These are phyloP conservation scores for Phaeosphaeria sp. DNA, from an alignment of 2,329 filamentous ascomycete genomes.

Conservation along the genomic window DNA sequence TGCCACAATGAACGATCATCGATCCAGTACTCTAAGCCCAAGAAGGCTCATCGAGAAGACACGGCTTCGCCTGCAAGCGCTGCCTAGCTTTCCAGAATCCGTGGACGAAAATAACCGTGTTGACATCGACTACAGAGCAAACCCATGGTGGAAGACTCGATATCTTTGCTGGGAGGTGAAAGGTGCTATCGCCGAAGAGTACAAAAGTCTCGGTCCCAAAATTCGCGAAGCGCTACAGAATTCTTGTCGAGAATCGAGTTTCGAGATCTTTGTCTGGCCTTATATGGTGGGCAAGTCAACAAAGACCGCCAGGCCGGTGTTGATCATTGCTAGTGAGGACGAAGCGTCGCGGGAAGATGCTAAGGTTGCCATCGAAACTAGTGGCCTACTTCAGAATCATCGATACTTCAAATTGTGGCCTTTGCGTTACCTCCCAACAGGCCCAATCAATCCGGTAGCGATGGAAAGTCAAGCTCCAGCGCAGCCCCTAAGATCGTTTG, in stretches of 20 bases:
- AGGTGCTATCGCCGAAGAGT: constrained; percentile 1
- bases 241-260: constrained; percentile 2
- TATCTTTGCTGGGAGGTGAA: constrained; percentile 9
- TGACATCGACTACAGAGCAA: neutral
- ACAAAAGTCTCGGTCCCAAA: constrained; percentile 1
- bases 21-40: neutral
- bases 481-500: neutral
- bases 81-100: neutral
- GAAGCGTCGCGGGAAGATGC: constrained; percentile 2
- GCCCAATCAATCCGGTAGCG: constrained; percentile 1
- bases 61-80: neutral
- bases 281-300: constrained; percentile 14
- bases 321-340: constrained; percentile 8
- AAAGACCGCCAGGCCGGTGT: constrained; percentile 3
- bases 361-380: neutral
- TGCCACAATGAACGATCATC: neutral
- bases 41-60: neutral
- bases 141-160: neutral
- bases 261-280: constrained; percentile 6
- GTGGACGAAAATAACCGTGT: neutral
- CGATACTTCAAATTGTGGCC: neutral
- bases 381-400: neutral
- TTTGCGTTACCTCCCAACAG: neutral
- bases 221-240: constrained; percentile 6
- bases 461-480: neutral